Conservation (phyloP, 2,329 filamentous ascomycete genomes). For the Trichoderma endophyticum region DNA sequence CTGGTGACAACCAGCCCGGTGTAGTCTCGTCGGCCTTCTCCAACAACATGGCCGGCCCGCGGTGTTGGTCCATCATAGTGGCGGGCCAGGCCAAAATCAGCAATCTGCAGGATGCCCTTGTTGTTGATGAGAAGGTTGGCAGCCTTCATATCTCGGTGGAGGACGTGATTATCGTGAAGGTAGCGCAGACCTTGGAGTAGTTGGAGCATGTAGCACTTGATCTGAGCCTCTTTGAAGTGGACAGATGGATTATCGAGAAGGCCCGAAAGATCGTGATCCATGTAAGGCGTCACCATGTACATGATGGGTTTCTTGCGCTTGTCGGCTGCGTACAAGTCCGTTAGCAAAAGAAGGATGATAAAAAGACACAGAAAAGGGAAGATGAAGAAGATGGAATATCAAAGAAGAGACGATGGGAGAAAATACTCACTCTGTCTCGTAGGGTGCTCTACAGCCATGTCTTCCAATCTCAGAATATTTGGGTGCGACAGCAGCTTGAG, state of each 20-base stretch:
- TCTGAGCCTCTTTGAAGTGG: slow-evolving; percentile 80
- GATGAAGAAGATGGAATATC: neutral
- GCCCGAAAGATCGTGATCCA: slow-evolving; percentile 98
- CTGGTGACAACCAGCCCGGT: slow-evolving; percentile 94
- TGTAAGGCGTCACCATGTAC: slow-evolving; percentile 99
- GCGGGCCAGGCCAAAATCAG: slow-evolving; percentile 91
- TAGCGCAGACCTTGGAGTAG: slow-evolving; percentile 86
- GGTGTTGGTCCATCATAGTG: slow-evolving; percentile 87
- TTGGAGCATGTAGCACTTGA: slow-evolving; percentile 97
- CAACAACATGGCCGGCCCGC: slow-evolving; percentile 71
- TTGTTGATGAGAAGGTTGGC: slow-evolving; percentile 97
- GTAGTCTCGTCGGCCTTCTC: slow-evolving; percentile 84
- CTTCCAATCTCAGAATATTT: slow-evolving; percentile 82
- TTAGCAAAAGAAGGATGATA: neutral
- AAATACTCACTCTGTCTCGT: slow-evolving; percentile 54
- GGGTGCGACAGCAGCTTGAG: slow-evolving; percentile 90
- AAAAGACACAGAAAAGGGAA: neutral
- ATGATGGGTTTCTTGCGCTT: slow-evolving; percentile 81
- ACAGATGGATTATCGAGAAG: slow-evolving; percentile 93
- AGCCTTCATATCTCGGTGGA: slow-evolving; percentile 98
- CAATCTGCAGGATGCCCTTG: slow-evolving; percentile 87
- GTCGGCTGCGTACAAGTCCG: slow-evolving; percentile 50
- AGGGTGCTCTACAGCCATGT: slow-evolving; percentile 89
- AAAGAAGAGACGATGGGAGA: neutral
- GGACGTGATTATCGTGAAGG: slow-evolving; percentile 82